phyloP scores from a whole-genome alignment of 768 basidiomycete genomes.

The Mrakia hoshinonis region DNA sequence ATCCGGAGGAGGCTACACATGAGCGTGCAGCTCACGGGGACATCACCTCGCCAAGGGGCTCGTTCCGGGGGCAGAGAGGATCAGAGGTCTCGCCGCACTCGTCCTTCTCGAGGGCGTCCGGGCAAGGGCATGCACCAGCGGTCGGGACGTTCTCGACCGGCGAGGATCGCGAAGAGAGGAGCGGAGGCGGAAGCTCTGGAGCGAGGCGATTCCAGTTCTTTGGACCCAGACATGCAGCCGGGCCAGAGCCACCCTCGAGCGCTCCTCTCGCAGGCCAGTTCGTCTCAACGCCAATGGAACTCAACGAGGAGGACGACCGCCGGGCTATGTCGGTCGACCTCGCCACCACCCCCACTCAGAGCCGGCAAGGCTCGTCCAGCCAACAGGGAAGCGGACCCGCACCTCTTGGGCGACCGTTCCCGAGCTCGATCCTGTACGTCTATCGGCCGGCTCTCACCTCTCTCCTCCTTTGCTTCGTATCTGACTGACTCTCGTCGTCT shows the following conservation, averaged over 20 bases:
- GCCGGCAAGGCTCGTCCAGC: not conserved
- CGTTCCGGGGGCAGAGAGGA: not conserved
- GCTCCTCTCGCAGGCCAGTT: too few relatives aligned
- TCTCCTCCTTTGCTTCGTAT: not conserved
- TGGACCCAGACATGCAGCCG: too few relatives aligned
- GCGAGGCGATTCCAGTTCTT: too few relatives aligned
- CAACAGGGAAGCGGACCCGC: not conserved
- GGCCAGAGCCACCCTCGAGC: too few relatives aligned
- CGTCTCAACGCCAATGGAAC: too few relatives aligned
- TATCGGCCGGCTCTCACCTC: not conserved
- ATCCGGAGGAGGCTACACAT: constrained; percentile 32
- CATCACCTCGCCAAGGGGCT: not conserved
- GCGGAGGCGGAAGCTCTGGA: not conserved
- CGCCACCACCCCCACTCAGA: not conserved
- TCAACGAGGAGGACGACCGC: not conserved
- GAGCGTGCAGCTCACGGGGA: constrained; percentile 30
- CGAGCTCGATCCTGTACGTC: not conserved
- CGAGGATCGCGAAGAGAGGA: not conserved
- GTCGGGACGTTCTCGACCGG: not conserved
- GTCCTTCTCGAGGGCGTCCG: constrained; percentile 5
- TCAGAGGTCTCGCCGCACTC: not conserved
- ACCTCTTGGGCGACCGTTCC: not conserved
- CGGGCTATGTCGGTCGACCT: not conserved
- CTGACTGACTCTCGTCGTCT: not conserved
- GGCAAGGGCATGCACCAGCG: not conserved